Base-by-base conservation (phyloP, 768 basidiomycete genomes). In the Amanita polypyramis region DNA sequence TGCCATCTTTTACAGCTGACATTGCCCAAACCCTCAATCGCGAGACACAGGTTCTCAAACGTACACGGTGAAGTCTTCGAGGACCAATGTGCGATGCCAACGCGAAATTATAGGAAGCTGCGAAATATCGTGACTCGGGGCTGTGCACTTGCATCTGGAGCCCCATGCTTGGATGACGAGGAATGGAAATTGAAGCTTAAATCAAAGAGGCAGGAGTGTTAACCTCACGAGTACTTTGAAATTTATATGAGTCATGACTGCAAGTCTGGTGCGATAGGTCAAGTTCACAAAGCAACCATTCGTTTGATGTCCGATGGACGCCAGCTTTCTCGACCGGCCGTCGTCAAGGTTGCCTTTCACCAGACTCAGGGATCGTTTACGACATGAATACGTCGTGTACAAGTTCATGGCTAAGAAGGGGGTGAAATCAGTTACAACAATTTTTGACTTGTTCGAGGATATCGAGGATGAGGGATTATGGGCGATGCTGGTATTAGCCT, bases 321-420 rank as follows among this genome's bases (percentile, higher is more conserved):
- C 3, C 3, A 10, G 6, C 27, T 34, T 1, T 43, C 43, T 1
- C 7, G 12, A 9, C n/a, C 33, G 10, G 43, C 19, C 1, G 21
- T 43, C 20, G 43, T 43, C 43, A 43, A 43, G 8, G 3, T 43
- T 25, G 43, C 43, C n/a, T 30, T 43, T 32, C 27, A 29, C n/a
- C 17, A 34, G 23, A 10, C 19, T 5, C 43, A 43, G 25, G 43
- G 33, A 20, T 3, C 43, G 43, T 10, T 17, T 43, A 17, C 43
- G 43, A 7, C 43, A 34, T 17, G 43, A 43, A 43, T 43, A 43
- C 10, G 25, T 9, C 2, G 33, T 43, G 11, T 43, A 43, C 9
- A 43, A 30, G 25, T 23, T 27, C 33, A n/a, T 43, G 43, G 27
- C 29, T 6, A 20, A n/a, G 3, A n/a, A 34, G 10, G 17, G 20